Conservation (phyloP, 768 basidiomycete species). For the Suillus ampliporus region DNA sequence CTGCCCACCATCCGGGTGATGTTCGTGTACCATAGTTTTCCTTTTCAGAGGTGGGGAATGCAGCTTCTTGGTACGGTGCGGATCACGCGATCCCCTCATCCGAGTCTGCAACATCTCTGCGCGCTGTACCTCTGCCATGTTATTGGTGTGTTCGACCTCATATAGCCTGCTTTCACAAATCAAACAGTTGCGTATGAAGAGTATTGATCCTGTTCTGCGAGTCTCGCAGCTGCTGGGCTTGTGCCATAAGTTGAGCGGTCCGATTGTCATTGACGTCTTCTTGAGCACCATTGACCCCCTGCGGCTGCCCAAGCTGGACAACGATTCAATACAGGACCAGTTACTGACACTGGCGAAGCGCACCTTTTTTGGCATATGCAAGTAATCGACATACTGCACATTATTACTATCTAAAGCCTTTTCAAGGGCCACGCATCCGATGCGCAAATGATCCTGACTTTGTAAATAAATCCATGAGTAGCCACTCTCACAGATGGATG, state of each 20-base stretch:
- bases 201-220: slow-evolving; percentile 21
- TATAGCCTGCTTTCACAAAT: not conserved
- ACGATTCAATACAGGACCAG: no score
- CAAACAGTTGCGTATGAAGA: slow-evolving; percentile 22
- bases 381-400: no score
- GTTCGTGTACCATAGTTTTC: not conserved
- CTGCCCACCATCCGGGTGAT: not conserved
- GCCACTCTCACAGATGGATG: no score
- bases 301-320: no score
- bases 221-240: slow-evolving; percentile 28
- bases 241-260: not conserved
- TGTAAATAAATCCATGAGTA: no score
- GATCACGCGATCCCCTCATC: not conserved
- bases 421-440: no score
- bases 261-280: no score
- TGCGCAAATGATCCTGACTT: no score
- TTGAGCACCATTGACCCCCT: no score
- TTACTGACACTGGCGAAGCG: no score
- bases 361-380: no score
- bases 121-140: not conserved
- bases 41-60: not conserved
- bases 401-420: no score
- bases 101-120: not conserved
- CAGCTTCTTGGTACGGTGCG: not conserved
- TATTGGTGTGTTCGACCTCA: not conserved